These are phyloP conservation scores for Colletotrichum sp. DNA, from an alignment of 2,329 filamentous ascomycete genomes.

Conservation along the genomic window DNA sequence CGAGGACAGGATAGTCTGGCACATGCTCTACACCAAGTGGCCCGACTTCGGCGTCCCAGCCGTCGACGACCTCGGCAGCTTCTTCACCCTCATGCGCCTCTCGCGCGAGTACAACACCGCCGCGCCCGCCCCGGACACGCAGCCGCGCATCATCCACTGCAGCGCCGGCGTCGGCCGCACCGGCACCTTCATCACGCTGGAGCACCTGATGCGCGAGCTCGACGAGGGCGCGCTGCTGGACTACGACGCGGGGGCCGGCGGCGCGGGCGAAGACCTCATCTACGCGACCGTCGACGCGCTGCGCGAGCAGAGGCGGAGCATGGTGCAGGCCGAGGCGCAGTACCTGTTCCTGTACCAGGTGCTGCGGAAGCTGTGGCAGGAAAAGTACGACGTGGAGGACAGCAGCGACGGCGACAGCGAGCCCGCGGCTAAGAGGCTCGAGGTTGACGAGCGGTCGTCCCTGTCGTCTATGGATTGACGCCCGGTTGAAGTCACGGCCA, in stretches of 20 bases:
- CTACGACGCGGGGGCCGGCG: conserved; percentile 37
- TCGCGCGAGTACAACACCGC: conserved; percentile 63
- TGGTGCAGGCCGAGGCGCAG: conserved; percentile 91
- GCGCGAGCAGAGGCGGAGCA: conserved; percentile 87
- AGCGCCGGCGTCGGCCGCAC: conserved; percentile 93
- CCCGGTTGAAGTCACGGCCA: background rate
- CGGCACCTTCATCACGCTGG: conserved; percentile 95
- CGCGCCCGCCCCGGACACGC: conserved; percentile 28
- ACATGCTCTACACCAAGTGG: conserved; percentile 88
- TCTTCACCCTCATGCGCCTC: conserved; percentile 73
- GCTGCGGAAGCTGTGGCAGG: conserved; percentile 74
- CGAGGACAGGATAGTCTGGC: conserved; percentile 65
- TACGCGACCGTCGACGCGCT: conserved; percentile 80
- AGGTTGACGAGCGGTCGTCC: conserved; percentile 45
- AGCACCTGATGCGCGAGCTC: conserved; percentile 85
- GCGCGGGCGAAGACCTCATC: conserved; percentile 64
- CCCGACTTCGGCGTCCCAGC: conserved; percentile 87
- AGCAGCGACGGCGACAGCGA: conserved; percentile 42
- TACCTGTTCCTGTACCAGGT: conserved; percentile 90
- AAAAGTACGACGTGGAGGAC: conserved; percentile 56
- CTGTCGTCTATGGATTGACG: conserved; percentile 37
- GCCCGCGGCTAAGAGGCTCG: conserved; percentile 59
- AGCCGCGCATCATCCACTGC: conserved; percentile 82
- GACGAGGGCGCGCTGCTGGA: conserved; percentile 72
- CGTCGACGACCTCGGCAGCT: conserved; percentile 68